Conservation (phyloP, 495 filamentous ascomycete species). For the Podospora australis region DNA sequence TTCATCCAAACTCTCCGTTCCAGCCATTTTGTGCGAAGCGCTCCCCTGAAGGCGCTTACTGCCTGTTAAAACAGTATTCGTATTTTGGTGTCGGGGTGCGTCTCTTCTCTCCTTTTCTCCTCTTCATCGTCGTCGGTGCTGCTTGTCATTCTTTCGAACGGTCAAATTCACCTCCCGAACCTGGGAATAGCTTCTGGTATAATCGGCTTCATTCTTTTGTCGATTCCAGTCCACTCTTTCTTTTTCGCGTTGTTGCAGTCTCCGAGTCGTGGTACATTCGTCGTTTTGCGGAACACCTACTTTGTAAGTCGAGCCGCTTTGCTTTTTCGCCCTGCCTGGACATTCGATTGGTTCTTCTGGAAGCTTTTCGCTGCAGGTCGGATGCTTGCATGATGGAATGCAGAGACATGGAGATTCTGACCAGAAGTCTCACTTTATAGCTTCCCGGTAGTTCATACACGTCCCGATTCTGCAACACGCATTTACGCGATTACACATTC, state of each 20-base stretch:
- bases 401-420: too few species aligned
- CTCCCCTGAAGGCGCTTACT: conserved; percentile 22
- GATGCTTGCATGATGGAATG: too few species aligned
- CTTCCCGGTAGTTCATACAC: conserved; percentile 4
- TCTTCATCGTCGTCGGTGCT: conserved; percentile 23
- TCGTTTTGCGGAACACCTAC: conserved; percentile 23
- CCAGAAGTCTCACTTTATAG: background rate
- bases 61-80: too few species aligned
- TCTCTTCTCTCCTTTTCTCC: conserved; percentile 17
- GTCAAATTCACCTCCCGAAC: conserved; percentile 20
- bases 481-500: conserved; percentile 5
- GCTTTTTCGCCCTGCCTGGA: background rate
- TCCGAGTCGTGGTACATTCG: conserved; percentile 15
- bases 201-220: conserved; percentile 85
- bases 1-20: conserved; percentile 27
- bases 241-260: conserved; percentile 25
- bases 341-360: background rate
- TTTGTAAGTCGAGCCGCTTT: conserved; percentile 20
- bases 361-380: too few species aligned
- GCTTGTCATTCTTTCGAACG: conserved; percentile 21
- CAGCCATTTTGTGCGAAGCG: conserved; percentile 9
- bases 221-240: conserved; percentile 48
- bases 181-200: conserved; percentile 21
- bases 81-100: too few species aligned
- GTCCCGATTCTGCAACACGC: background rate